A percentile compares a stretch with the other conserved stretches of the same genome.
Conservation (phyloP, 2,329 filamentous ascomycete species). For the Epichloe scottii region DNA sequence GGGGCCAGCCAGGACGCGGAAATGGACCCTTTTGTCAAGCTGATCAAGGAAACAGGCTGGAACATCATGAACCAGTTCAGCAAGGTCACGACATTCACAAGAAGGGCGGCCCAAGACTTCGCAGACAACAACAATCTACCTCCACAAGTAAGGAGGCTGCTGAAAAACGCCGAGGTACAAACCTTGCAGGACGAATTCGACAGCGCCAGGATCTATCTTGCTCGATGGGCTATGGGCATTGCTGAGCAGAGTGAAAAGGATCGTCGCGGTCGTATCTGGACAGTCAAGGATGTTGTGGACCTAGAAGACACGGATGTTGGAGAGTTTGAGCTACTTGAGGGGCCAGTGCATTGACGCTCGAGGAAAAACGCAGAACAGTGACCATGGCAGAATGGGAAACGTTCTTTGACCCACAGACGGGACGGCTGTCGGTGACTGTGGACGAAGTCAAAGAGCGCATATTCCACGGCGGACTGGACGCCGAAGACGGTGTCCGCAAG, state of each 20-base stretch:
- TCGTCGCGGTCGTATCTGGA: slow-evolving; percentile 78
- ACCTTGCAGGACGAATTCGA: slow-evolving; percentile 95
- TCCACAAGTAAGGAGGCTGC: slow-evolving; percentile 70
- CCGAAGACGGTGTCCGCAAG: slow-evolving; percentile 85
- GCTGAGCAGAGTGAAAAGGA: slow-evolving; percentile 93
- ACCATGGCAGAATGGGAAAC: slow-evolving; percentile 79
- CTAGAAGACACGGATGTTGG: slow-evolving; percentile 92
- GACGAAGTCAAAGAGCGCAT: slow-evolving; percentile 96
- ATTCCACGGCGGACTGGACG: slow-evolving; percentile 83
- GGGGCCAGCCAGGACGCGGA: slow-evolving; percentile 46
- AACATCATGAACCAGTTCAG: slow-evolving; percentile 93
- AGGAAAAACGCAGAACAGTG: slow-evolving; percentile 65
- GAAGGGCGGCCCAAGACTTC: slow-evolving; percentile 82
- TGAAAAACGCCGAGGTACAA: slow-evolving; percentile 88
- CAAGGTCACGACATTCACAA: slow-evolving; percentile 91
- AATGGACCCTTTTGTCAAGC: slow-evolving; percentile 90
- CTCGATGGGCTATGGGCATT: slow-evolving; percentile 97
- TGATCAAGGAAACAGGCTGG: slow-evolving; percentile 90
- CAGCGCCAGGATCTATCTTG: slow-evolving; percentile 85
- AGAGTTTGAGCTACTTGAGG: slow-evolving; percentile 88
- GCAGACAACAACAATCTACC: slow-evolving; percentile 85
- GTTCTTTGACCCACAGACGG: slow-evolving; percentile 69
- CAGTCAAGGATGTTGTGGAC: slow-evolving; percentile 80
- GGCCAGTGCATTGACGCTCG: slow-evolving; percentile 56
- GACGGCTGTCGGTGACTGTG: slow-evolving; percentile 63